Evolutionary conservation across 495 filamentous ascomycete species (phyloP).

Genomic region (Penicillium subrubescens): DNA sequence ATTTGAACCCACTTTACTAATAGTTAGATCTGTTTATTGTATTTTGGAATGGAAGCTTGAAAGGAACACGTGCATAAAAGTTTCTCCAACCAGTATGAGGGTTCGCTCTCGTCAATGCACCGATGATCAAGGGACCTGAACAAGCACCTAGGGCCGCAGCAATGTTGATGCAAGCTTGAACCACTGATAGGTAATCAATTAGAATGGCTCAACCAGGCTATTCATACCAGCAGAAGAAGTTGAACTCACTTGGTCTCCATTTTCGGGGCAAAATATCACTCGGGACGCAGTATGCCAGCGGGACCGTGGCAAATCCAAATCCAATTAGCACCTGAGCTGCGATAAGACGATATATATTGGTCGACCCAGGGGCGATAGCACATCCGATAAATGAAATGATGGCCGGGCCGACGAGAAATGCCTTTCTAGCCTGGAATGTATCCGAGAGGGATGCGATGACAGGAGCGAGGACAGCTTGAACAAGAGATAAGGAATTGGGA

Average conservation of each 20-base stretch:
- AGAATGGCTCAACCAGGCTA: background rate
- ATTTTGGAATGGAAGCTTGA: background rate
- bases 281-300: constrained; percentile 15
- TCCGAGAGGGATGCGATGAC: constrained; percentile 14
- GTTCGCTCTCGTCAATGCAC: constrained; percentile 10
- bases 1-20: constrained; percentile 14
- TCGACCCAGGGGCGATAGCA: constrained; percentile 14
- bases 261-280: constrained; percentile 16
- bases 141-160: constrained; percentile 7
- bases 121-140: constrained; percentile 9
- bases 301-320: constrained; percentile 17
- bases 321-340: constrained; percentile 15
- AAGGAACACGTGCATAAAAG: constrained; percentile 1
- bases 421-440: constrained; percentile 16
- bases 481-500: constrained; percentile 13
- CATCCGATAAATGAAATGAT: constrained; percentile 13
- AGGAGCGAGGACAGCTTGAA: constrained; percentile 15
- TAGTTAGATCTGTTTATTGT: background rate
- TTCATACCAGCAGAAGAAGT: no score
- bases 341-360: constrained; percentile 12
- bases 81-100: constrained; percentile 9
- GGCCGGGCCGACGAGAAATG: constrained; percentile 9
- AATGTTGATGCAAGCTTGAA: constrained; percentile 8
- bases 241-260: constrained; percentile 15
- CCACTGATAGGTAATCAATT: background rate